Evolutionary conservation across 106 monocot species (phyloP).

Genomic region (Platanthera zijinensis): DNA sequence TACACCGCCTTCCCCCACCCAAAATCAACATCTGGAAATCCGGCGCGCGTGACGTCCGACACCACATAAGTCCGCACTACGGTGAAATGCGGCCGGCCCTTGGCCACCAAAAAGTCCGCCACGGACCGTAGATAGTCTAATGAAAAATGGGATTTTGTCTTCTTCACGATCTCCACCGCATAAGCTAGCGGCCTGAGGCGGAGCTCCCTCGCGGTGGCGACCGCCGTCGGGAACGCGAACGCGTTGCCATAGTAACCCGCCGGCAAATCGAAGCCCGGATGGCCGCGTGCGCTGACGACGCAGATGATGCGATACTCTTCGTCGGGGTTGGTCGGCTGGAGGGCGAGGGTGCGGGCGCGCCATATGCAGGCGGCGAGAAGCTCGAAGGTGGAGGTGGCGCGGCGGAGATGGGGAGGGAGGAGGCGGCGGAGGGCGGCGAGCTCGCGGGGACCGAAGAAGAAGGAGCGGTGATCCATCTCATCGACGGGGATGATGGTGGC

Average conservation of each 20-base stretch:
- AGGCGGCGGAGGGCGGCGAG: constrained; percentile 15
- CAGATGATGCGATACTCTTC: constrained; percentile 33
- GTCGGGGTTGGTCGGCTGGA: constrained; percentile 9
- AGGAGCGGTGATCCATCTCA: constrained; percentile 19
- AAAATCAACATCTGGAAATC: constrained; percentile 40
- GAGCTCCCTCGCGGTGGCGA: constrained; percentile 30
- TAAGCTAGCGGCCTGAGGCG: constrained; percentile 31
- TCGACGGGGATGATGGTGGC: constrained; percentile 10
- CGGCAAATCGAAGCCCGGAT: constrained; percentile 19
- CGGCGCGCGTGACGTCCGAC: constrained; percentile 48
- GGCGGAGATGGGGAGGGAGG: constrained; percentile 13
- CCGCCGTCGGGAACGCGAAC: constrained; percentile 40
- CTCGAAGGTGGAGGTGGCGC: constrained; percentile 21
- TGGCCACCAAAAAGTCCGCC: constrained; percentile 49
- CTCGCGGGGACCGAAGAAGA: constrained; percentile 43
- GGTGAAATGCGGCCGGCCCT: constrained; percentile 38
- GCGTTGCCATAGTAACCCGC: constrained; percentile 72
- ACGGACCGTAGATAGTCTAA: constrained; percentile 51
- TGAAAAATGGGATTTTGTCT: constrained; percentile 35
- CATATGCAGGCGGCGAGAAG: constrained; percentile 30
- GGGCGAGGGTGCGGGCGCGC: constrained; percentile 23
- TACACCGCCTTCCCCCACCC: constrained; percentile 63
- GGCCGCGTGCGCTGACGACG: constrained; percentile 38
- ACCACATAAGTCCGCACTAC: constrained; percentile 31
- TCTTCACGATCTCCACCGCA: constrained; percentile 40